A percentile compares a stretch with the other conserved stretches of the same genome.
These are phyloP conservation scores for Tetracladium marchalianum DNA, from an alignment of 495 filamentous ascomycete species.

Conservation along the genomic window DNA sequence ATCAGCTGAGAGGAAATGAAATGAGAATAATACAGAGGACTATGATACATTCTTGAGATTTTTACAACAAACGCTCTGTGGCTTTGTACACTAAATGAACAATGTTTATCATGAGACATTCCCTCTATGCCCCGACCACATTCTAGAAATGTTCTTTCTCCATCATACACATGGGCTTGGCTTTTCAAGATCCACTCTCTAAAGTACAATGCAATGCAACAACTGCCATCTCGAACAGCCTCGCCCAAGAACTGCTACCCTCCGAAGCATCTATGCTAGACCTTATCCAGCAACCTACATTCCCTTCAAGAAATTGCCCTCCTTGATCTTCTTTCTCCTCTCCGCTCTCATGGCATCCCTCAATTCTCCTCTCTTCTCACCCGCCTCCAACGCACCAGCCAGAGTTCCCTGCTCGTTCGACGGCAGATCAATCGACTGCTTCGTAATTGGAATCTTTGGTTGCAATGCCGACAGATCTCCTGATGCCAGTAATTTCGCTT, in stretches of 20 bases:
- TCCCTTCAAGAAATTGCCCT: constrained; percentile 70
- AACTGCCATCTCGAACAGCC: no score
- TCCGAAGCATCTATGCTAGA: not conserved
- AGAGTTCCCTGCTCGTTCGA: constrained; percentile 46
- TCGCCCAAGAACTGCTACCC: no score
- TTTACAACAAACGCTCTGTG: no score
- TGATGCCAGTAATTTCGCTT: constrained; percentile 53
- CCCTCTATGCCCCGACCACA: no score
- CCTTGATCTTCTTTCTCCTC: constrained; percentile 74
- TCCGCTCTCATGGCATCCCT: constrained; percentile 61
- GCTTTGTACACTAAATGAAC: no score
- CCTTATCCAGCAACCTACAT: constrained; percentile 3
- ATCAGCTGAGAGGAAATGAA: not conserved
- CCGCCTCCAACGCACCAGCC: constrained; percentile 46
- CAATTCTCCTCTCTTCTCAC: constrained; percentile 50
- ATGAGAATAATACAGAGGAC: not conserved
- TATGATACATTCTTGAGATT: constrained; percentile 4
- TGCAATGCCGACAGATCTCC: constrained; percentile 53
- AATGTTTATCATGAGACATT: no score
- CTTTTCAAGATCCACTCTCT: no score
- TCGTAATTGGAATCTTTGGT: constrained; percentile 69
- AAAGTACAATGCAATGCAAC: no score
- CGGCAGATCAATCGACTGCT: constrained; percentile 80
- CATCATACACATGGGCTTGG: no score
- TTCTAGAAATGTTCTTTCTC: no score